These are phyloP conservation scores for Chamaecyparis obtusa DNA, from an alignment of 75 land plant genomes.

Conservation along the genomic window DNA sequence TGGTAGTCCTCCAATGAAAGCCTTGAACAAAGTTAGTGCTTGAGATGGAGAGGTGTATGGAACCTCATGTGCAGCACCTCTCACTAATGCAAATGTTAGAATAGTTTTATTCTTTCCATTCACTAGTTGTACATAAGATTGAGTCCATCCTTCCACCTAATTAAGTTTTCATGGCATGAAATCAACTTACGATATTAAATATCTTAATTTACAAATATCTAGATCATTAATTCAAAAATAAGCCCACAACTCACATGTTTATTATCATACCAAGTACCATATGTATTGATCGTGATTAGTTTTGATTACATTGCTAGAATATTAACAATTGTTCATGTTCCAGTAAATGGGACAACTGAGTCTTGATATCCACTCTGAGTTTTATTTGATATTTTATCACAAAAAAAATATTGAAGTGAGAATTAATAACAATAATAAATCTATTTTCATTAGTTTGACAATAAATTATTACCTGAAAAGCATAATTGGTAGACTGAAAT, in stretches of 20 bases:
- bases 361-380: slow-evolving; percentile 24
- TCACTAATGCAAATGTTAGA: slow-evolving; percentile 21
- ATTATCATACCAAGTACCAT: slow-evolving; percentile 19
- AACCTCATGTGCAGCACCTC: slow-evolving; percentile 26
- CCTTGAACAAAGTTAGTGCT: slow-evolving; percentile 17
- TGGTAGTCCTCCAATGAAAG: slow-evolving; percentile 19
- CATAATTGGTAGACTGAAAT: slow-evolving; percentile 3
- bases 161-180: background rate
- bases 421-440: background rate
- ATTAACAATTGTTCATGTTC: slow-evolving; percentile 12
- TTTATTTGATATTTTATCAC: background rate
- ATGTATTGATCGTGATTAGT: background rate
- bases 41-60: slow-evolving; percentile 22
- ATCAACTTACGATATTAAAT: background rate
- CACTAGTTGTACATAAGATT: slow-evolving; percentile 11
- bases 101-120: slow-evolving; percentile 13
- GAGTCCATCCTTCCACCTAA: slow-evolving; percentile 27
- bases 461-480: slow-evolving; percentile 13
- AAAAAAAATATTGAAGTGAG: background rate
- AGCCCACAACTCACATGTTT: background rate
- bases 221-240: background rate
- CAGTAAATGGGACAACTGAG: slow-evolving; percentile 20
- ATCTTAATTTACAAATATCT: no score
- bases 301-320: slow-evolving; percentile 10
- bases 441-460: background rate